These are phyloP conservation scores for Ganoderma lucidum DNA, from an alignment of 1,284 basidiomycete genomes.

Conservation along the genomic window DNA sequence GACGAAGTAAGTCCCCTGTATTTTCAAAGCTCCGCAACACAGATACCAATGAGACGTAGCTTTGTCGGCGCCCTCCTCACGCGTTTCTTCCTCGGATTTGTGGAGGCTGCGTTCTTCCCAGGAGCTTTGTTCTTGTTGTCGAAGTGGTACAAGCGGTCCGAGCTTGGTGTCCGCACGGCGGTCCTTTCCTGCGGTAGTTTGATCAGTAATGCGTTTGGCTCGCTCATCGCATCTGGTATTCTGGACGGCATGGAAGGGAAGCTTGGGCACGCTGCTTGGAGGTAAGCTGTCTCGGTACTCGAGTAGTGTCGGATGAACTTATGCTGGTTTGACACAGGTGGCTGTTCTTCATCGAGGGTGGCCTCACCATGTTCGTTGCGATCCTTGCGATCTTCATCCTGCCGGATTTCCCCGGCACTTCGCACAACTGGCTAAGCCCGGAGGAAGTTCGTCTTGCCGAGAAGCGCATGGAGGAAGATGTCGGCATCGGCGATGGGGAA, in stretches of 20 bases:
- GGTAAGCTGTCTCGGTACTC: conserved; percentile 44
- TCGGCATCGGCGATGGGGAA: conserved; percentile 55
- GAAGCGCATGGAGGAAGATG: conserved; percentile 78
- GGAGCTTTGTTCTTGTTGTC: conserved; percentile 71
- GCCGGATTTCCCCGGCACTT: conserved; percentile 77
- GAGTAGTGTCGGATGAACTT: not conserved
- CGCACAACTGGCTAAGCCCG: conserved; percentile 62
- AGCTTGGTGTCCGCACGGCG: conserved; percentile 77
- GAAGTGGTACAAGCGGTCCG: conserved; percentile 76
- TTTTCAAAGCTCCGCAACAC: not conserved
- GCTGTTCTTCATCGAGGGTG: conserved; percentile 83
- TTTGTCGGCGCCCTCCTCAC: conserved; percentile 76
- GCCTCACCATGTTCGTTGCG: conserved; percentile 70
- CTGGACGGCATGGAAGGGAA: conserved; percentile 74
- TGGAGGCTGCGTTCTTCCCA: conserved; percentile 81
- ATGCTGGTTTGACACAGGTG: conserved; percentile 51
- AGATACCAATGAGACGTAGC: conserved; percentile 43
- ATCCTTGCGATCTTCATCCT: conserved; percentile 70
- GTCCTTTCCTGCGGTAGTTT: conserved; percentile 77
- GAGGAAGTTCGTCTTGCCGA: conserved; percentile 73
- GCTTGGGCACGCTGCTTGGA: conserved; percentile 79
- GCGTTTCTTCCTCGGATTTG: conserved; percentile 78
- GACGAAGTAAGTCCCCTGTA: not conserved
- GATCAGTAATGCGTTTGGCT: conserved; percentile 85
- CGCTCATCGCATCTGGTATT: conserved; percentile 81